Base-by-base conservation (phyloP, 202 grass and related monocot genomes). In the Bolboschoenoplectus hybrid region DNA sequence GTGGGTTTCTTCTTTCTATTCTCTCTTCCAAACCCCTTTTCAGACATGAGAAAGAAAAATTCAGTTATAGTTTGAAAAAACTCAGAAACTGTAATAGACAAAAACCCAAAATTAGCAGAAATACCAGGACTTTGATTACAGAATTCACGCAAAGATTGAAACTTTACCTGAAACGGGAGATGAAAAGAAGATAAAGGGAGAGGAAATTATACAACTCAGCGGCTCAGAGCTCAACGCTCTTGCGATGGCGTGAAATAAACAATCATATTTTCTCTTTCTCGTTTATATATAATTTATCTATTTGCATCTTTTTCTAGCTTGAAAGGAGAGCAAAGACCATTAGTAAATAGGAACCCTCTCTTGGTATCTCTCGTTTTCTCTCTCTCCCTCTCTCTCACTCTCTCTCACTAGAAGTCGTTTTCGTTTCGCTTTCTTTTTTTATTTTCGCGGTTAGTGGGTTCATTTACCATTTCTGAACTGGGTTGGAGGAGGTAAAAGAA, bases 71-170 rank as follows among this genome's bases (percentile, higher is more conserved):
- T 82, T 47, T 3, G 11, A 39, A 56, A 80, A 60, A 26, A 26
- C 13, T 7, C 57, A 36, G 60, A 82, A 82, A 82, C 14, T 52
- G 44, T 17, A 71, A 70, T 66, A 68, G 56, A 67, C 46, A 34
- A 67, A 70, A 83, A 53, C 2, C 44, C 12, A 67, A 68, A 83
- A 69, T 67, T 50, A 67, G 46, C 9, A 69, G 45, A 9, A 52
- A 56, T 14, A 70, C 6, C n/a, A 70, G 64, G 45, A 84, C 7
- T 52, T 19, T 49, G 8, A 52, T 58, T 40, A 40, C 4, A 84
- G 14, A 43, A 71, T 57, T 84, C 64, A 69, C 35, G 65, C 81
- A 84, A 84, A 84, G 82, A 70, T 58, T 84, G 64, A 84, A 83
- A 53, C 4, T 36, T 50, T 71, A 84, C 65, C 82, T 56, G 45